A percentile compares a stretch with the other conserved stretches of the same genome.
phyloP scores from a whole-genome alignment of 768 basidiomycete genomes.

The Mycena olivaceomarginata region DNA sequence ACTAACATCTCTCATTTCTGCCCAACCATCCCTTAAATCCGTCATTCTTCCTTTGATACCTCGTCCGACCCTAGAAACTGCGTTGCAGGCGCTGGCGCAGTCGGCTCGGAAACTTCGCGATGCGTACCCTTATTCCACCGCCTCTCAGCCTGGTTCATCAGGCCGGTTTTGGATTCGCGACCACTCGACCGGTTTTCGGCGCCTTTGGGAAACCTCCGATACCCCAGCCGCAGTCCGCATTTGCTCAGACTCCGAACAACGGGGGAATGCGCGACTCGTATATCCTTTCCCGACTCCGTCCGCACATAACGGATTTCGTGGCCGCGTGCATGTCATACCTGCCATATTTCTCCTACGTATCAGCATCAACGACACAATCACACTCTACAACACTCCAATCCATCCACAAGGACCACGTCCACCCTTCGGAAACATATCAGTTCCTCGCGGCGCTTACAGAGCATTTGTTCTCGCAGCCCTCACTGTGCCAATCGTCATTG shows the following conservation, averaged over 20 bases:
- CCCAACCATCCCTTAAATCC: slow-evolving; percentile 83
- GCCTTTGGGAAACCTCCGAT: slow-evolving; percentile 40
- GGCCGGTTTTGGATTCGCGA: slow-evolving; percentile 59
- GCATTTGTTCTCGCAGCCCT: slow-evolving; percentile 81
- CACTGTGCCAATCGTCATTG: slow-evolving; percentile 77
- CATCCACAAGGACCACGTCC: slow-evolving; percentile 78
- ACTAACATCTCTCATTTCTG: slow-evolving; percentile 78
- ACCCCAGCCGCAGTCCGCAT: slow-evolving; percentile 45
- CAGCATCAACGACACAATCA: slow-evolving; percentile 54
- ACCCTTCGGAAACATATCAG: slow-evolving; percentile 84
- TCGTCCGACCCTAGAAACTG: slow-evolving; percentile 87
- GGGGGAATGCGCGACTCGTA: slow-evolving; percentile 89
- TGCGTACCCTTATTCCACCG: slow-evolving; percentile 88
- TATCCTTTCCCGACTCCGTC: slow-evolving; percentile 82
- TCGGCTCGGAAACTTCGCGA: slow-evolving; percentile 86
- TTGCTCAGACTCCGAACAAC: slow-evolving; percentile 56
- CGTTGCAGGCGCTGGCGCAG: slow-evolving; percentile 78
- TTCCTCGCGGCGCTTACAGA: slow-evolving; percentile 83
- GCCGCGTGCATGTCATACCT: slow-evolving; percentile 88
- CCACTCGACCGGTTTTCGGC: slow-evolving; percentile 50
- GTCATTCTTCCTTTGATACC: slow-evolving; percentile 87
- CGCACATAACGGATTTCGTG: slow-evolving; percentile 86
- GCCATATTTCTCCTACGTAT: slow-evolving; percentile 86
- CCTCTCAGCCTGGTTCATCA: slow-evolving; percentile 49
- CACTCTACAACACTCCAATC: slow-evolving; percentile 67